Evolutionary conservation across 176 grass and related monocot genomes (phyloP).

Genomic region (Oryza rufipogon): DNA sequence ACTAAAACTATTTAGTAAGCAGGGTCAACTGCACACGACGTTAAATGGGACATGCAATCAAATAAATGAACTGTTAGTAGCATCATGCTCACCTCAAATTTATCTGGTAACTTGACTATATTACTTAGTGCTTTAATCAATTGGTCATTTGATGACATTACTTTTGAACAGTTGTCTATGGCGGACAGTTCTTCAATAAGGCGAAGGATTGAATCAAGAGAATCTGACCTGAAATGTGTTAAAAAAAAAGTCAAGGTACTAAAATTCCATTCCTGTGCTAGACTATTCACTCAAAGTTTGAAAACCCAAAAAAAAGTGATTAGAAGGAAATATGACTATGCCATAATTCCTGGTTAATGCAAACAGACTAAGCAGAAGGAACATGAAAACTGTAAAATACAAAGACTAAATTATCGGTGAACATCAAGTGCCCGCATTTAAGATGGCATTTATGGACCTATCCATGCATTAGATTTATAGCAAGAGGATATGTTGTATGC

Average conservation of each 20-base stretch:
- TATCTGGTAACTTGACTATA: slow-evolving; percentile 84
- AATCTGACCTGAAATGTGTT: slow-evolving; percentile 54
- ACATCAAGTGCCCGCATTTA: slow-evolving; percentile 31
- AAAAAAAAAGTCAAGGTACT: slow-evolving; percentile 26
- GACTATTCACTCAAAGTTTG: slow-evolving; percentile 19
- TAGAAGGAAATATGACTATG: slow-evolving; percentile 1
- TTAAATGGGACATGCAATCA: not conserved
- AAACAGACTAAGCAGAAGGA: slow-evolving; percentile 14
- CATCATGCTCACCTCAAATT: slow-evolving; percentile 73
- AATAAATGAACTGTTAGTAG: slow-evolving; percentile 33
- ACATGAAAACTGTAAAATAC: slow-evolving; percentile 13
- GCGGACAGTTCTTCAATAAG: slow-evolving; percentile 82
- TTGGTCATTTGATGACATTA: slow-evolving; percentile 60
- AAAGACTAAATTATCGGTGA: slow-evolving; percentile 26
- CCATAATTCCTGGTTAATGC: not conserved
- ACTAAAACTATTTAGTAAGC: slow-evolving; percentile 29
- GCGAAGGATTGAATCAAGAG: slow-evolving; percentile 70
- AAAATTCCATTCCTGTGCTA: slow-evolving; percentile 9
- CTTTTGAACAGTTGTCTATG: slow-evolving; percentile 61
- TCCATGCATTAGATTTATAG: slow-evolving; percentile 18
- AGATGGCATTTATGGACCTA: slow-evolving; percentile 24
- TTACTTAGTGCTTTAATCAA: slow-evolving; percentile 61
- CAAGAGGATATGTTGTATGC: slow-evolving; percentile 4
- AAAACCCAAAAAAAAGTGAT: not conserved
- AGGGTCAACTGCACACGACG: not conserved